Evolutionary conservation across 2,329 filamentous ascomycete species (phyloP).

Genomic region (Phaeoacremonium minimum): DNA sequence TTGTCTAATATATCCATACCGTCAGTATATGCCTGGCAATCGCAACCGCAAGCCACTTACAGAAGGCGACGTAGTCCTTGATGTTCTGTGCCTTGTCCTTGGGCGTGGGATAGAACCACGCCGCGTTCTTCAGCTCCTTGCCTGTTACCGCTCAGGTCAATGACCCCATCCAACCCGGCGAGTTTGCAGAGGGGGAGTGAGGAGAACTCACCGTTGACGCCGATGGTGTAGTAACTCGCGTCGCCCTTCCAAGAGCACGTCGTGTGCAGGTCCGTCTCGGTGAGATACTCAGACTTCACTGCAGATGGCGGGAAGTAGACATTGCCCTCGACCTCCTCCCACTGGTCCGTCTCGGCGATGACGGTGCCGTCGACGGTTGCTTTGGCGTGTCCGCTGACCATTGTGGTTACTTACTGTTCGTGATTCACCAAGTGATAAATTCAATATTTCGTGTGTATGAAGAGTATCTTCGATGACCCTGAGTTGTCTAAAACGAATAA

Average conservation of each 20-base stretch:
- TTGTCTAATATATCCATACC: too few species aligned
- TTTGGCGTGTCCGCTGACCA: slow-evolving; percentile 20
- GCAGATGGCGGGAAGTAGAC: slow-evolving; percentile 48
- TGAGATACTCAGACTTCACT: slow-evolving; percentile 39
- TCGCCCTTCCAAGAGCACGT: slow-evolving; percentile 54
- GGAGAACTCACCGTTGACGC: slow-evolving; percentile 32
- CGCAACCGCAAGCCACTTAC: slow-evolving; percentile 28
- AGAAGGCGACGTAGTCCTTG: slow-evolving; percentile 54
- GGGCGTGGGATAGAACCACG: slow-evolving; percentile 54
- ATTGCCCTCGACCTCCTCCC: slow-evolving; percentile 54
- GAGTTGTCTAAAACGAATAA: too few species aligned
- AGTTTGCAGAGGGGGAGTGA: background rate
- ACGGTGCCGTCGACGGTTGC: slow-evolving; percentile 43
- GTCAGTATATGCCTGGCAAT: too few species aligned
- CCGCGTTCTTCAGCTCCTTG: slow-evolving; percentile 44
- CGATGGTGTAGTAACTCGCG: slow-evolving; percentile 52
- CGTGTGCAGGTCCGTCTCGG: slow-evolving; percentile 39
- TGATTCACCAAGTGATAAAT: too few species aligned
- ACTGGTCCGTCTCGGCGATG: slow-evolving; percentile 46
- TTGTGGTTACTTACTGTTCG: too few species aligned
- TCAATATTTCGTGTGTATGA: too few species aligned
- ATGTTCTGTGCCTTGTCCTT: slow-evolving; percentile 43
- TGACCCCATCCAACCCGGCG: background rate
- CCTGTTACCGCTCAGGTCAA: too few species aligned
- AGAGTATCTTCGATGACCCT: too few species aligned